These are phyloP conservation scores for Berberis vulgaris DNA, from an alignment of 164 flowering plant genomes.

Conservation along the genomic window DNA sequence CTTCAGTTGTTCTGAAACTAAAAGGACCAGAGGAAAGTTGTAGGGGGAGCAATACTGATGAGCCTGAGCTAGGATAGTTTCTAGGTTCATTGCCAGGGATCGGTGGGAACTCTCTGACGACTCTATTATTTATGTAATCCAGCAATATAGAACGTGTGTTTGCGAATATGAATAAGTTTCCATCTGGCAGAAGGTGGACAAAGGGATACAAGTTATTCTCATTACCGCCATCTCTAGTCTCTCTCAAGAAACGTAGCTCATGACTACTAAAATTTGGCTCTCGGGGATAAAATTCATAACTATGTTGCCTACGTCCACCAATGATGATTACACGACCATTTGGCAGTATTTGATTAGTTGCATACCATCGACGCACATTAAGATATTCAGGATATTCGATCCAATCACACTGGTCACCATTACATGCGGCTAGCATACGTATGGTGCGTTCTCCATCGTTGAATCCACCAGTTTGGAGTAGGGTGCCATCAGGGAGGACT, in stretches of 20 bases:
- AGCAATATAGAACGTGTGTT: conserved; percentile 47
- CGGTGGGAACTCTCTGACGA: conserved; percentile 44
- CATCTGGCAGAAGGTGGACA: conserved; percentile 38
- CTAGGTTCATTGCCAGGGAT: conserved; percentile 48
- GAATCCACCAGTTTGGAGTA: conserved; percentile 72
- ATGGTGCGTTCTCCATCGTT: conserved; percentile 42
- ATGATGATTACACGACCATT: conserved; percentile 54
- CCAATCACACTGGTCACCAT: conserved; percentile 52
- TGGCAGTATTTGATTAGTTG: conserved; percentile 25
- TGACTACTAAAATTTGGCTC: neutral
- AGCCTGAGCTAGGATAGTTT: conserved; percentile 76
- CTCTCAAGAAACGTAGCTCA: conserved; percentile 31
- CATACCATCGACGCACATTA: conserved; percentile 52
- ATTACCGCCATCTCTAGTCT: conserved; percentile 29
- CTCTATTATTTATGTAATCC: conserved; percentile 29
- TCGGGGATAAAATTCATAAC: neutral
- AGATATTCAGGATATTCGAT: conserved; percentile 30
- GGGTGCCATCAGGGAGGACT: conserved; percentile 32
- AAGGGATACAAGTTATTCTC: conserved; percentile 51
- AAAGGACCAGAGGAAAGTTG: conserved; percentile 4
- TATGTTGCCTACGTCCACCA: conserved; percentile 45
- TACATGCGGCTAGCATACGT: conserved; percentile 42
- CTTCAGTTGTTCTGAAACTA: neutral
- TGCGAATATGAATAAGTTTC: conserved; percentile 70
- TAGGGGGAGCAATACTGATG: conserved; percentile 70